phyloP scores from a whole-genome alignment of 1,284 basidiomycete genomes.

The Calocybe gambosa region DNA sequence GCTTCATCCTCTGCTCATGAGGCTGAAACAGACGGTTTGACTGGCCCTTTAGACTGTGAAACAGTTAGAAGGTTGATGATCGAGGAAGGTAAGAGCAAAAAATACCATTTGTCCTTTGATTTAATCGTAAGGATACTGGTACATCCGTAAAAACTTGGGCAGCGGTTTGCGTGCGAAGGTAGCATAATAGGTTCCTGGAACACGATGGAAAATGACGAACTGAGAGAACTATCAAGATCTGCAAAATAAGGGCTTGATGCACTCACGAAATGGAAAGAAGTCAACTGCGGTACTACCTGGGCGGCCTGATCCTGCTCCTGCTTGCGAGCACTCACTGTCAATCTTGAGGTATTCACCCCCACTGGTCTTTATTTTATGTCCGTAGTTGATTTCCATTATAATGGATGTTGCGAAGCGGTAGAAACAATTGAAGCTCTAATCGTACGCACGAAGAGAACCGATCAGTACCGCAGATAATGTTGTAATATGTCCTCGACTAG shows the following conservation, averaged over 20 bases:
- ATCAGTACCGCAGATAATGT: too few species aligned
- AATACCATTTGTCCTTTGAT: conserved; percentile 17
- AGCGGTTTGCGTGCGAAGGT: too few species aligned
- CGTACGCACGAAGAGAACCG: too few species aligned
- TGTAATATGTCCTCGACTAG: too few species aligned
- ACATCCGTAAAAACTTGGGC: conserved; percentile 3
- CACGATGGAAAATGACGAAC: conserved; percentile 20
- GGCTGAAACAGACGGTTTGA: conserved; percentile 14
- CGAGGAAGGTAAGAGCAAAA: not conserved
- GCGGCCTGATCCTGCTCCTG: conserved; percentile 9
- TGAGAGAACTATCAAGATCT: conserved; percentile 1
- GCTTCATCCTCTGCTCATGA: not conserved
- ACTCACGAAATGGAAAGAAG: conserved; percentile 16
- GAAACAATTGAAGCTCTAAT: not conserved
- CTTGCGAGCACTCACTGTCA: not conserved
- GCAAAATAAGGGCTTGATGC: not conserved
- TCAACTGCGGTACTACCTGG: conserved; percentile 16
- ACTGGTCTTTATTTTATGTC: conserved; percentile 14
- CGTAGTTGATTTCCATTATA: conserved; percentile 15
- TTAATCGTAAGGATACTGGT: conserved; percentile 14
- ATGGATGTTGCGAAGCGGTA: conserved; percentile 13
- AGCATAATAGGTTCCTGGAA: conserved; percentile 19
- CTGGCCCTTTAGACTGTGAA: conserved; percentile 14
- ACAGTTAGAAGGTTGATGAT: not conserved
- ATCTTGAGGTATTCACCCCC: conserved; percentile 14